Base-by-base conservation (phyloP, 2,329 filamentous ascomycete species). In the Akanthomyces uredinophilus region DNA sequence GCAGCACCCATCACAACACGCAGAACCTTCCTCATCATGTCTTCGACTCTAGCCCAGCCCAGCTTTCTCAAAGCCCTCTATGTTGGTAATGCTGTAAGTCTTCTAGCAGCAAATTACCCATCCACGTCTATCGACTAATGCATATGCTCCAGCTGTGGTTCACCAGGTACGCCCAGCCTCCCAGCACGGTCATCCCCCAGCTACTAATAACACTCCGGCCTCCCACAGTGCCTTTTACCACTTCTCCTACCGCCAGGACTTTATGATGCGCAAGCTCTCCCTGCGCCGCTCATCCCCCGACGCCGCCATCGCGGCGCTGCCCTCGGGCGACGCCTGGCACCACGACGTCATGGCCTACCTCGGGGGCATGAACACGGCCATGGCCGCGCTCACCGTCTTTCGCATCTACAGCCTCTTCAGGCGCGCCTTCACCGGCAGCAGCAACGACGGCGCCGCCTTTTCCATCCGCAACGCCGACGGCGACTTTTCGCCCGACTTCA, bases 401-500 rank as follows among this genome's bases (percentile, higher is more conserved):
- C 53, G 53, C 53, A 8, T 56, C 53, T 44, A 20, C 39, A 16
- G 53, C 53, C 39, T 56, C 53, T 27, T 29, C 11, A 32, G 27
- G 53, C 53, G 53, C 37, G 41, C 22, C 52, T 20, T 27, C 32
- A 14, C 20, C 4, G 14, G 53, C 37, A 41, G 6, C 52, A 20
- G 27, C n/a, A n/a, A n/a, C n/a, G n/a, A n/a, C n/a, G n/a, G n/a
- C 32, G 22, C 20, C 5, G 14, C 37, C 6, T 41, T 66, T 22
- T 66, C 64, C 3, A 65, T 62, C 1, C 63, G 66, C 14, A 56
- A 60, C n/a, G 50, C 44, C 20, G 43, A 63, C 29, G 63, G 63
- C 1, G 67, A 69, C 41, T 47, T 65, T 16, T 63, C 66, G 11
- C 56, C 64, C 5, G 67, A 69, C 52, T 47, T 67, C 4, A 64